Evolutionary conservation across 2,329 filamentous ascomycete genomes (phyloP).

Genomic region (Trichoderma sp.): DNA sequence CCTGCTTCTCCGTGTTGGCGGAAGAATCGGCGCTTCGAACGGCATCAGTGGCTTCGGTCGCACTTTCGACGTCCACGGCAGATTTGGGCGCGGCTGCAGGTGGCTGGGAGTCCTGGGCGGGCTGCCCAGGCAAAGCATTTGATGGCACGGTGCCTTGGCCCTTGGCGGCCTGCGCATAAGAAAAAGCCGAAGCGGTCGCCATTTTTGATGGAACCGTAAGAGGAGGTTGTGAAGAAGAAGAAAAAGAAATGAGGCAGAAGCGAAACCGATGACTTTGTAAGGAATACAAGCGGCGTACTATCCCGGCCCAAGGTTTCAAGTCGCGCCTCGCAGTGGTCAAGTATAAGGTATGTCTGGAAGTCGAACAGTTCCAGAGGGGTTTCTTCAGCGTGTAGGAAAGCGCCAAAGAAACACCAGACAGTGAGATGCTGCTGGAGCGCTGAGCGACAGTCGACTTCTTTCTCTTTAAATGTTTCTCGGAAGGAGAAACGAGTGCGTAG

Average conservation of each 20-base stretch:
- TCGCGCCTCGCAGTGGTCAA: slow-evolving; percentile 23
- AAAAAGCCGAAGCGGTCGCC: slow-evolving; percentile 65
- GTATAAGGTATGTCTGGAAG: background rate
- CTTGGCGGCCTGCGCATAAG: slow-evolving; percentile 94
- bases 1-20: slow-evolving; percentile 33
- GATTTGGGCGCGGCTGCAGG: slow-evolving; percentile 30
- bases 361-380: background rate
- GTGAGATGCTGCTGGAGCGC: background rate
- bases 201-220: slow-evolving; percentile 35
- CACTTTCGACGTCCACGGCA: slow-evolving; percentile 24
- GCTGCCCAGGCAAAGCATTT: slow-evolving; percentile 27
- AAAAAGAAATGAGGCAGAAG: slow-evolving; percentile 28
- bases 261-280: slow-evolving; percentile 21
- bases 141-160: slow-evolving; percentile 54
- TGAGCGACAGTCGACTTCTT: background rate
- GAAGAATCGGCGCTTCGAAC: slow-evolving; percentile 26
- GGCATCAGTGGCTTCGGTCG: slow-evolving; percentile 28
- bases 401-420: slow-evolving; percentile 2
- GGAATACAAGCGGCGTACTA: slow-evolving; percentile 18
- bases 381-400: background rate
- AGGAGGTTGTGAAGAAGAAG: slow-evolving; percentile 11
- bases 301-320: slow-evolving; percentile 20
- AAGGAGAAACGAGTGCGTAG: background rate
- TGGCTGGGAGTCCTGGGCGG: slow-evolving; percentile 29
- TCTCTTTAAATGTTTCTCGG: background rate